Percentiles rank a stretch among this genome's conserved stretches.
Evolutionary conservation across 2,329 filamentous ascomycete genomes (phyloP).

Genomic region (Cryphonectria nitschkei): DNA sequence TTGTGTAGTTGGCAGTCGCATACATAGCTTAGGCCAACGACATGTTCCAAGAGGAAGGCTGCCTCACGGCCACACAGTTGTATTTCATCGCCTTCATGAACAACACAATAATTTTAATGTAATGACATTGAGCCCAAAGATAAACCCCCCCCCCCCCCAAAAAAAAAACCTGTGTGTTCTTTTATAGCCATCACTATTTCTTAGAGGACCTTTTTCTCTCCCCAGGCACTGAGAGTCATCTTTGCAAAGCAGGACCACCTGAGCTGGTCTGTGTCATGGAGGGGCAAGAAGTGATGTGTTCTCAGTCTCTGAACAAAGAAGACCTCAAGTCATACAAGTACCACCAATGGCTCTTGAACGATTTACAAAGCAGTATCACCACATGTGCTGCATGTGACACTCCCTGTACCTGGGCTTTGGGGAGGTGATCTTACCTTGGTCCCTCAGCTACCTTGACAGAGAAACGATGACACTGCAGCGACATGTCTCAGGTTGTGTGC

Average conservation of each 20-base stretch:
- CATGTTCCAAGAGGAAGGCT: not conserved
- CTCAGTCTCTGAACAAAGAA: not conserved
- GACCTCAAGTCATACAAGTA: not conserved
- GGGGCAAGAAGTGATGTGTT: not conserved
- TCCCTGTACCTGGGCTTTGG: not conserved
- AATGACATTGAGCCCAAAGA: not conserved
- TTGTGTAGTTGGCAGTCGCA: not conserved
- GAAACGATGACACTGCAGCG: not conserved
- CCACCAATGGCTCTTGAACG: not conserved
- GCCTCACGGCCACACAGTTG: not conserved
- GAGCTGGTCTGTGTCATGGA: not conserved
- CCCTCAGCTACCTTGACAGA: not conserved
- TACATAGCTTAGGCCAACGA: not conserved
- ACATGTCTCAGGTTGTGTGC: slow-evolving; percentile 19
- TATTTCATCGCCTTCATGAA: not conserved
- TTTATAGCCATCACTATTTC: not conserved
- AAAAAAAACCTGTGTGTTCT: not conserved
- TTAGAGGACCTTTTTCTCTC: not conserved
- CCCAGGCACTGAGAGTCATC: not conserved
- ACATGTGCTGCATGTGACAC: not conserved
- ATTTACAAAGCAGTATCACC: not conserved
- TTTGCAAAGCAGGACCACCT: not conserved
- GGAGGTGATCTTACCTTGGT: not conserved
- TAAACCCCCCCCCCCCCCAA: too few relatives aligned
- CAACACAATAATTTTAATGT: not conserved